Evolutionary conservation across 768 basidiomycete genomes (phyloP), one percentile per base, ranked within the genome.

Genomic region (Coprinopsis sp.): DNA sequence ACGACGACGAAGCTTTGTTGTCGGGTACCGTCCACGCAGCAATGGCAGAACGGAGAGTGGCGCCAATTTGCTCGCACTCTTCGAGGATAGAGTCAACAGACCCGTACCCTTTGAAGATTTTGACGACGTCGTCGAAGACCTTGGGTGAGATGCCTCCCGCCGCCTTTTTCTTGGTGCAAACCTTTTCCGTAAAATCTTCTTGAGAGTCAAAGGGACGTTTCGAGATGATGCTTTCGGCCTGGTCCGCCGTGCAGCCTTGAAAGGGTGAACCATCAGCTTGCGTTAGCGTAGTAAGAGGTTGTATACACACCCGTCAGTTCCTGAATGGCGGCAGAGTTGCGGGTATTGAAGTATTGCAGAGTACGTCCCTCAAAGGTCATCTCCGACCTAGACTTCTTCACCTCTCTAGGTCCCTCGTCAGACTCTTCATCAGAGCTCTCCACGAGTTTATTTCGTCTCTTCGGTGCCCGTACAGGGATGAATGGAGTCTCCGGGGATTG

Each of bases 41-140:
- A 56, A 98, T 89, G 36, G 86, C 78, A 18, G 76, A 64, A 29
- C 79, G 78, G 33, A 99, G 76, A 46, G 79, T 72, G 2, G 77
- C 71, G 16, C 94, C 95, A 55, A 93, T 91, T 45, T 73, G 68
- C 64, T 97, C 93, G 63, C 95, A 98, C 45, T 87, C 81, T 62
- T 82, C 81, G 12, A 99, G 78, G 52, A 97, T 84, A 51, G 73
- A 79, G 63, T 99, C 96, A 46, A 98, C 93, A 29, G 84, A 79
- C 10, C 82, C 81, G 58, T 95, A 97, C 6, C 87, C 90, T 46
- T 77, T 69, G 59, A 97, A 85, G 55, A 96, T 87, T 31, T 80
- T 74, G 45, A 80, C 79, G 62, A 89, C 93, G 54, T 94, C 91
- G 58, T 95, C 91, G 61, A 98, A 91, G 63, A 98, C 74, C 47